Conservation (phyloP, 2,329 filamentous ascomycete genomes). For the Teratosphaeria nubilosa region DNA sequence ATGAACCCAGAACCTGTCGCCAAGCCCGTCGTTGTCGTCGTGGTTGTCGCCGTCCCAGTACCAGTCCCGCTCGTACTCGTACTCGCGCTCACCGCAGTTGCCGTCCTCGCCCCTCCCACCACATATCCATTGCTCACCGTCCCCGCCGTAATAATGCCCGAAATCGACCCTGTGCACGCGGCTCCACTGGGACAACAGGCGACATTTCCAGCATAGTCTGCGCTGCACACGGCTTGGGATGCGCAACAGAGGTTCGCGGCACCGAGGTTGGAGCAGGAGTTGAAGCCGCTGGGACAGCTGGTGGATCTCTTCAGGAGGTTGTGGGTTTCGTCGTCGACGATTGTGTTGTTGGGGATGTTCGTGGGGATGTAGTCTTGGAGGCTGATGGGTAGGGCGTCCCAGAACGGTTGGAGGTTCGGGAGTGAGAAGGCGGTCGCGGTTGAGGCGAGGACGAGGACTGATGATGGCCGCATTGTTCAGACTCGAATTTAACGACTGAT, state of each 20-base stretch:
- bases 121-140: constrained; percentile 19
- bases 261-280: constrained; percentile 42
- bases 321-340: constrained; percentile 4
- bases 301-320: constrained; percentile 26
- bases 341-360: constrained; percentile 10
- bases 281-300: constrained; percentile 43
- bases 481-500: neutral
- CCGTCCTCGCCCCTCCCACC: constrained; percentile 15
- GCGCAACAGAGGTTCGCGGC: constrained; percentile 48
- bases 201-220: constrained; percentile 47
- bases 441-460: constrained; percentile 1
- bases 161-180: constrained; percentile 48
- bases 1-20: constrained; percentile 20
- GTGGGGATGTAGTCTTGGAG: constrained; percentile 14
- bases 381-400: constrained; percentile 18
- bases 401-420: constrained; percentile 20
- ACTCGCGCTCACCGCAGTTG: constrained; percentile 2
- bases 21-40: neutral
- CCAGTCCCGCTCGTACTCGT: constrained; percentile 2
- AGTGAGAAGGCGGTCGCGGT: constrained; percentile 15
- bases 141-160: constrained; percentile 24
- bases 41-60: neutral
- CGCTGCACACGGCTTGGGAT: constrained; percentile 42
- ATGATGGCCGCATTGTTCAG: neutral
- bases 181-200: constrained; percentile 52